Evolutionary conservation across 148 eudicot species (phyloP).

Genomic region (Vaccinium corymbosum): DNA sequence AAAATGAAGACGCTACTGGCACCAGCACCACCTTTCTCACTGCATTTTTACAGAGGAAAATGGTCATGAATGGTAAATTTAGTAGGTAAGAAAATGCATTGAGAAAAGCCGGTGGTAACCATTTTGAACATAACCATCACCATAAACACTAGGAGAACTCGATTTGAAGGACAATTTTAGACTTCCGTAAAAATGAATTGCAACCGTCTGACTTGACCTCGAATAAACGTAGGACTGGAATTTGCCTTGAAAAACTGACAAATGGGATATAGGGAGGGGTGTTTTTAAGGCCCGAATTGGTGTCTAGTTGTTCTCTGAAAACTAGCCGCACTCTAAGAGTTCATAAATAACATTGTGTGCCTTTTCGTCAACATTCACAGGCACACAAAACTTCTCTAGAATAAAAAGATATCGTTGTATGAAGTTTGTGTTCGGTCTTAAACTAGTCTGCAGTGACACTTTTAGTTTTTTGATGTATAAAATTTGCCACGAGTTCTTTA

Average conservation of each 20-base stretch:
- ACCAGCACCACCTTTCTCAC: neutral
- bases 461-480: neutral
- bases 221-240: neutral
- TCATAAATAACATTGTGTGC: neutral
- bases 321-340: neutral
- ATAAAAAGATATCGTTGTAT: neutral
- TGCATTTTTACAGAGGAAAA: neutral
- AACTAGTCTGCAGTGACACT: neutral
- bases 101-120: neutral
- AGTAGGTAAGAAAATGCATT: neutral
- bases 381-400: neutral
- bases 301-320: neutral
- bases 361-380: neutral
- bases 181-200: neutral
- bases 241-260: neutral
- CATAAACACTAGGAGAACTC: neutral
- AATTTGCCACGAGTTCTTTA: neutral
- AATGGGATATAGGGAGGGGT: neutral
- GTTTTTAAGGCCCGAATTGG: neutral
- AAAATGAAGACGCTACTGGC: neutral
- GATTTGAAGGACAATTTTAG: neutral
- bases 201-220: neutral
- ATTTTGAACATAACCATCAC: neutral
- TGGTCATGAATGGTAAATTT: neutral
- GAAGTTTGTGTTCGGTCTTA: neutral